Base-by-base conservation (phyloP, 371 early-diverging fungal species). In the Mucor lusitanicus region DNA sequence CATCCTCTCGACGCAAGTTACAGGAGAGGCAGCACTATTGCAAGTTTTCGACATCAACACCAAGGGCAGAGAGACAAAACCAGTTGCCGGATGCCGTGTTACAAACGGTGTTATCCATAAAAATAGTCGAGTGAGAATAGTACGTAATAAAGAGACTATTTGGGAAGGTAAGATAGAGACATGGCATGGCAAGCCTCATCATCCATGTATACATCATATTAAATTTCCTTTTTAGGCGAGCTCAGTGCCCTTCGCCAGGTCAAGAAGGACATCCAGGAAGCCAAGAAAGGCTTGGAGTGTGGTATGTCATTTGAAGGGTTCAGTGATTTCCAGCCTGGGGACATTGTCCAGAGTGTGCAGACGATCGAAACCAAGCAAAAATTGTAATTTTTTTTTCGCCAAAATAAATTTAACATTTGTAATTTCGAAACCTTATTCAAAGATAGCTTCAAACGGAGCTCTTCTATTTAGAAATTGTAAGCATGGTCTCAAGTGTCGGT, bases 221-320 rank as follows among this genome's bases (percentile, higher is more conserved):
- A 21, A 50, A 50, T 61, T 39, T n/a, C 33, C 28, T 17, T 42
- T 15, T 28, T 71, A 85, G 86, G 88, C 59, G 74, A 78, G 37
- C 62, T 93, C 63, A 80, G 80, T 61, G 80, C 89, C 28, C 78
- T 94, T 54, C 87, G 90, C 76, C 91, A 94, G 60, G 85, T 92
- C 66, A 98, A 97, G 78, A 93, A 95, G 56, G 95, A 96, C 62
- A 90, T 96, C 48, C 76, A 78, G 30, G 95, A 96, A 79, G 94
- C 91, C 27, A 85, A 88, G 61, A 95, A 95, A 77, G 97, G 97
- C 2, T 75, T 91, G 23, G 98, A 98, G 78, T 97, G 97, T 70
- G 97, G 97, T 35, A 91, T 97, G 78, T 87, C 89, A 42, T 91
- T 98, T 81, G 91, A 90, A 21, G 91, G 89, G 5, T 95, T 93